A percentile compares a stretch with the other conserved stretches of the same genome.
Evolutionary conservation across 345 rosid genomes (phyloP).

Genomic region (Hibiscus tridactylites): DNA sequence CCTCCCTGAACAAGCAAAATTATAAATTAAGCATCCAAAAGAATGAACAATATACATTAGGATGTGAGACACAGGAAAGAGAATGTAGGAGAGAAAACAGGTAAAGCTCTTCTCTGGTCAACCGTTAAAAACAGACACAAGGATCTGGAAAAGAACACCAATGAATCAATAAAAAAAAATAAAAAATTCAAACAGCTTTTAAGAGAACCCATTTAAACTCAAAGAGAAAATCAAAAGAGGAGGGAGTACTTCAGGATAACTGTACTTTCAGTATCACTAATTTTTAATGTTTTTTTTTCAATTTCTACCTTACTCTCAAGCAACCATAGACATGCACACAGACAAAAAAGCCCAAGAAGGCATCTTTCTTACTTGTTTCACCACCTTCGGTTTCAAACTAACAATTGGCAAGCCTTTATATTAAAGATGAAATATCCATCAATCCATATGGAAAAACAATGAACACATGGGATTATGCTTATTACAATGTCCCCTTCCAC

Average conservation of each 20-base stretch:
- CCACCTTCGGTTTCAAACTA: background rate
- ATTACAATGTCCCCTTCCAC: background rate
- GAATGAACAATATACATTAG: background rate
- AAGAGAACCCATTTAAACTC: background rate
- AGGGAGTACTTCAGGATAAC: background rate
- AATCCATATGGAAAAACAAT: background rate
- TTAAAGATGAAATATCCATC: background rate
- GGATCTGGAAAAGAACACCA: background rate
- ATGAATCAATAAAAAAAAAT: background rate
- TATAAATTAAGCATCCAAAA: slow-evolving; percentile 9
- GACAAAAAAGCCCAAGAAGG: background rate
- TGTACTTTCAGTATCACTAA: background rate
- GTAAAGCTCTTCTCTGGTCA: background rate
- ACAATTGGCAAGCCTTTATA: background rate
- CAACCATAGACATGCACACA: background rate
- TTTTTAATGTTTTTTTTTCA: background rate
- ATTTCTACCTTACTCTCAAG: background rate
- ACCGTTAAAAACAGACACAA: background rate
- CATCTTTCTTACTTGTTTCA: background rate
- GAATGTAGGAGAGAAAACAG: background rate
- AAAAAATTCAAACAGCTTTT: background rate
- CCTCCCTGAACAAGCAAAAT: slow-evolving; percentile 58
- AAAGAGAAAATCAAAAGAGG: background rate
- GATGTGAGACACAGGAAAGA: background rate
- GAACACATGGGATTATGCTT: background rate